Evolutionary conservation across 805 yeast genomes (phyloP).

Genomic region (Teunomyces atbi): DNA sequence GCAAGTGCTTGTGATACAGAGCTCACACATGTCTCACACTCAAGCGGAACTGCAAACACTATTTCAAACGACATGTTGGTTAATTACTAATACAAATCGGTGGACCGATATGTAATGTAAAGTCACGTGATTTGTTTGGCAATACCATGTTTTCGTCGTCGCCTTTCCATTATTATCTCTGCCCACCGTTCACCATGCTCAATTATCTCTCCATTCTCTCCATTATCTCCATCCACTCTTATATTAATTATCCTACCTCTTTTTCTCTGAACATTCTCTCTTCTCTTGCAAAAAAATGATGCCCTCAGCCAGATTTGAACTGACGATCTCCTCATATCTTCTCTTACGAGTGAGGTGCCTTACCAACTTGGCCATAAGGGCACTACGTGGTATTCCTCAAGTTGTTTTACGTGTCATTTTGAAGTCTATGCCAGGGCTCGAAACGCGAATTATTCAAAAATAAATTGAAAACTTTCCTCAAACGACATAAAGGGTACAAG

Average conservation of each 20-base stretch:
- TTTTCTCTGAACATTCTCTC: too few species aligned
- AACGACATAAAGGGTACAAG: background rate
- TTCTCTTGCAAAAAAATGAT: constrained; percentile 3
- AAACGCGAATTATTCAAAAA: background rate
- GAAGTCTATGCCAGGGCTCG: background rate
- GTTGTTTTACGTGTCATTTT: background rate
- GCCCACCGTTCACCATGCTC: background rate
- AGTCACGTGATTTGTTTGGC: background rate
- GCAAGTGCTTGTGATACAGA: constrained; percentile 56
- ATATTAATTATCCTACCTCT: too few species aligned
- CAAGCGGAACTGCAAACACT: constrained; percentile 83
- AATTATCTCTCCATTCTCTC: background rate
- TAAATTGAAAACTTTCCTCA: background rate
- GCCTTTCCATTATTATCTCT: background rate
- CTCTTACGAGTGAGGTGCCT: constrained; percentile 14
- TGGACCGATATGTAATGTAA: background rate
- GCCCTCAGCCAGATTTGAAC: constrained; percentile 15
- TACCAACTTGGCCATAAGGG: constrained; percentile 16
- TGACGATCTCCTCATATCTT: constrained; percentile 13
- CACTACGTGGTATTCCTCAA: background rate
- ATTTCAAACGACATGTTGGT: constrained; percentile 44
- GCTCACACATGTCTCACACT: constrained; percentile 69
- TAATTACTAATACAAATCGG: background rate
- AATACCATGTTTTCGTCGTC: too few species aligned
- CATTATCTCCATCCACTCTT: background rate